phyloP scores from a whole-genome alignment of 208 protist species.

The Kentomonas sorsogonicus region DNA sequence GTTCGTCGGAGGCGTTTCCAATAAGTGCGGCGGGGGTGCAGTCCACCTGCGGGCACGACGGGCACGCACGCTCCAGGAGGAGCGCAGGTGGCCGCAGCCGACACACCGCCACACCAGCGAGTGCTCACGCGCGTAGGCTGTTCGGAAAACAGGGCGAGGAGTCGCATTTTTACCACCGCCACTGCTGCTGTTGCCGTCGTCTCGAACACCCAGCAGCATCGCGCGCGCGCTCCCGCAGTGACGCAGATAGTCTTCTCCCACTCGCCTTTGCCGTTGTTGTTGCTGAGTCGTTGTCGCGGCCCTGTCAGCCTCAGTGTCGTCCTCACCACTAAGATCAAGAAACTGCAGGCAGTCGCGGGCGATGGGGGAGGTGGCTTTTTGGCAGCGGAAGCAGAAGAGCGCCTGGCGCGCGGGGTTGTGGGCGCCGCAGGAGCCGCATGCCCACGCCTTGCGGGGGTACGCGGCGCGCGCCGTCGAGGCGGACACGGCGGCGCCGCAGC shows the following conservation, averaged over 20 bases:
- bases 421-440: slow-evolving; percentile 43
- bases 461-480: slow-evolving; percentile 19
- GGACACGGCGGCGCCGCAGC: slow-evolving; percentile 41
- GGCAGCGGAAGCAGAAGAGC: slow-evolving; percentile 62
- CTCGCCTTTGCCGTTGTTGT: neutral
- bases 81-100: slow-evolving; percentile 57
- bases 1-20: slow-evolving; percentile 10
- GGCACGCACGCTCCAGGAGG: slow-evolving; percentile 76
- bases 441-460: slow-evolving; percentile 60
- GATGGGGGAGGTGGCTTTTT: slow-evolving; percentile 34
- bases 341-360: too few species aligned
- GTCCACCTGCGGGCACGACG: slow-evolving; percentile 74
- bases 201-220: slow-evolving; percentile 39
- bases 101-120: slow-evolving; percentile 58
- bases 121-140: slow-evolving; percentile 26
- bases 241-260: slow-evolving; percentile 12
- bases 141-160: too few species aligned
- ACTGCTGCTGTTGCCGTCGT: too few species aligned
- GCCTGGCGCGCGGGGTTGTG: slow-evolving; percentile 69
- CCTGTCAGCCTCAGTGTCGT: too few species aligned
- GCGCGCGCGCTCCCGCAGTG: slow-evolving; percentile 38
- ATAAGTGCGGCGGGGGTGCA: slow-evolving; percentile 49
- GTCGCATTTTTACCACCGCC: too few species aligned
- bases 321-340: too few species aligned
- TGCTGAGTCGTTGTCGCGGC: too few species aligned